Evolutionary conservation across 331 rosid species (phyloP), one percentile per base, ranked within the genome.

Genomic region (Ulmus americana): DNA sequence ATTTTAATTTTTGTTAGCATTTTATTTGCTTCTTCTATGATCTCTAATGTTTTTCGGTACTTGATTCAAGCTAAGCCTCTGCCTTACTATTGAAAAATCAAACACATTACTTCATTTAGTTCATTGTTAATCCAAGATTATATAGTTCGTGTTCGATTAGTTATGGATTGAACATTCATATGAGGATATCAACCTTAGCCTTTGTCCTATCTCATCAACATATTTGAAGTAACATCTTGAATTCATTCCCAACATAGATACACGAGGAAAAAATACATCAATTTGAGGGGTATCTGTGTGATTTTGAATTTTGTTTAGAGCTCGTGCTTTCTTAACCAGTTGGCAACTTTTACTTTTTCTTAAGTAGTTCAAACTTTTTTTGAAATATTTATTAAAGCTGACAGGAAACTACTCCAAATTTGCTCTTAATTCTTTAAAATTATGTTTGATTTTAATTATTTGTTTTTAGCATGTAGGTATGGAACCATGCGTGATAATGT

Each of bases 401-500:
- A 61, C 39, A 42, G 16, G 54, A 67, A 22, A n/a, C 45, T 43
- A 14, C 38, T 79, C 45, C 20, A 45, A 54, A 56, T 55, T 20
- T 44, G 55, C 15, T 61, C 59, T 64, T 22, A 6, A 48, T 64
- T 59, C 56, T 67, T 43, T 71, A 41, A 39, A 67, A 66, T 80
- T 14, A 47, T 76, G 56, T 20, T 59, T 65, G 63, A 50, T 67
- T 53, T 38, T 85, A 53, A 74, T 65, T 59, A 82, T 71, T 39
- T 81, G 44, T 60, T 79, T 62, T 77, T 81, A 74, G 75, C 78
- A 49, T 81, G 85, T 74, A 92, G 97, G 90, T 92, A 88, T 61
- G 96, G 97, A 71, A 92, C 97, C 63, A 92, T 92, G 97, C 95
- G 97, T 55, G 97, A 86, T 60, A 92, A 92, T 68, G 97, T 86